A percentile compares a stretch with the other conserved stretches of the same genome.
Conservation (phyloP, 768 basidiomycete genomes). For the Suillus spraguei region DNA sequence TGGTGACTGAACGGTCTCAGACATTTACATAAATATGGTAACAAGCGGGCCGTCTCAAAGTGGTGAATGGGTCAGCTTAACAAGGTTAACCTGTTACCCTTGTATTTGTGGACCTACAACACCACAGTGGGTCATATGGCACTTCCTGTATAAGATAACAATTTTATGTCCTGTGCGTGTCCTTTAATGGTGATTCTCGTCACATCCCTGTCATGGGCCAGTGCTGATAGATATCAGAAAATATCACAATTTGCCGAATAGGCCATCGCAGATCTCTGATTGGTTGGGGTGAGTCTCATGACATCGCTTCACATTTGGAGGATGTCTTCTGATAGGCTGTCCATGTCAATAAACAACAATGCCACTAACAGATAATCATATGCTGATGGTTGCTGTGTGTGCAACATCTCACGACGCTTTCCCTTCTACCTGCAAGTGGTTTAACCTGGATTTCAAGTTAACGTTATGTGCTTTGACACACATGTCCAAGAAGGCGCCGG, state of each 20-base stretch:
- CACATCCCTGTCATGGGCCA: neutral
- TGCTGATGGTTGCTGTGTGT: neutral
- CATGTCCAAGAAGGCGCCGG: neutral
- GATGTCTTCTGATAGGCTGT: neutral
- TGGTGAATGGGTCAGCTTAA: too few species aligned
- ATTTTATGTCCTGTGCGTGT: neutral
- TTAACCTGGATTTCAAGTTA: neutral
- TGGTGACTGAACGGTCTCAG: too few species aligned
- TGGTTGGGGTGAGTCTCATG: neutral
- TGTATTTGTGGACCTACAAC: neutral
- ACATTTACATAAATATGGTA: too few species aligned
- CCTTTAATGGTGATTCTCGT: neutral
- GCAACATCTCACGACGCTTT: neutral
- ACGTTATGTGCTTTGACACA: neutral
- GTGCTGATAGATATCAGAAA: neutral
- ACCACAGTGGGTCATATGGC: neutral
- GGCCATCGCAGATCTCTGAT: neutral
- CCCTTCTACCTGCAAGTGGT: too few species aligned
- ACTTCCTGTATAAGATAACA: neutral
- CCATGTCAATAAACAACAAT: neutral
- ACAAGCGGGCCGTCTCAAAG: too few species aligned
- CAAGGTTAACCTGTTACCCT: too few species aligned
- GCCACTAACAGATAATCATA: too few species aligned
- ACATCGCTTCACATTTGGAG: too few species aligned
- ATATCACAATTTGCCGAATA: neutral